Conservation (phyloP, 169 alveolate genomes). For the Plasmodium yoelii region DNA sequence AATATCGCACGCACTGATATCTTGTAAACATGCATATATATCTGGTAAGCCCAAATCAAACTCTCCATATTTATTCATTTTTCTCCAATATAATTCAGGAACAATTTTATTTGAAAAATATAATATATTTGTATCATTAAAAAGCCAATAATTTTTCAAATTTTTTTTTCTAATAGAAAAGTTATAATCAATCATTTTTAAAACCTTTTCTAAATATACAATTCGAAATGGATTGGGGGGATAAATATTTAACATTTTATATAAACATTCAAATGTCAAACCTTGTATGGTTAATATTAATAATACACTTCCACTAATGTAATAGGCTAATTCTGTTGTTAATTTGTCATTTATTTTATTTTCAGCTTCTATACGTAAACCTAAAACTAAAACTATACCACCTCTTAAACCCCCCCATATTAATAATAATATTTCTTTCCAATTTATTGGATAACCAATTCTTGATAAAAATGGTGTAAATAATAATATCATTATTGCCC, state of each 20-base stretch:
- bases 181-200: conserved; percentile 88
- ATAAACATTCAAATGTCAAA: conserved; percentile 89
- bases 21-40: conserved; percentile 74
- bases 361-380: conserved; percentile 92
- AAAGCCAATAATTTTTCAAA: conserved; percentile 88
- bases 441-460: conserved; percentile 86
- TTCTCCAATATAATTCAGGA: conserved; percentile 84
- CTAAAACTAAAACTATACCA: conserved; percentile 92
- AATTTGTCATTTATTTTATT: conserved; percentile 80
- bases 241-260: conserved; percentile 88
- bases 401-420: conserved; percentile 95
- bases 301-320: conserved; percentile 92
- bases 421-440: conserved; percentile 89
- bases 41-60: conserved; percentile 80
- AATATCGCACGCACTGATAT: conserved; percentile 68
- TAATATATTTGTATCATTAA: conserved; percentile 87
- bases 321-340: conserved; percentile 90
- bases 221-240: conserved; percentile 90
- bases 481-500: conserved; percentile 86
- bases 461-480: conserved; percentile 86
- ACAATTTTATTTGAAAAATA: conserved; percentile 82
- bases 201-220: conserved; percentile 89
- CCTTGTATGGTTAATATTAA: conserved; percentile 92
- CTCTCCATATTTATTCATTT: conserved; percentile 84
- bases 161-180: conserved; percentile 80